Base-by-base conservation (phyloP, 768 basidiomycete species). In the Termitomyces sp. region DNA sequence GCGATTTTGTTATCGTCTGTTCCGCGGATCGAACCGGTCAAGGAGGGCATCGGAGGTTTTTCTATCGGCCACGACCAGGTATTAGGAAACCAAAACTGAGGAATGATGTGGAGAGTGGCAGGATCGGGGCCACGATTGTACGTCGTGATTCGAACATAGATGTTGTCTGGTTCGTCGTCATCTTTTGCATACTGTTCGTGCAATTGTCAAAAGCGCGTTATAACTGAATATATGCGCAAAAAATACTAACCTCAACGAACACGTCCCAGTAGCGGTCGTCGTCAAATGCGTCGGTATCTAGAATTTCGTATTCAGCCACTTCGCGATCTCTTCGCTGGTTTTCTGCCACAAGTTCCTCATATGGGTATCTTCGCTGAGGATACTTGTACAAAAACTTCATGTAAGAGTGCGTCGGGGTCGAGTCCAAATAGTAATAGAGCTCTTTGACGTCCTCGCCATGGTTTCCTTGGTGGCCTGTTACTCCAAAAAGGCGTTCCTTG, bases 341-440 rank as follows among this genome's bases (percentile, higher is more conserved):
- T 76, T 99, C 95, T 46, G 79, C 74, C 13, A 97, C 89, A 54
- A 99, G 85, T 60, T 96, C 85, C 67, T 98, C 95, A 72, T 99
- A 99, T 1, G 97, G 97, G 72, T 83, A 99, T 34, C 81, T 78
- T 65, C 86, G 79, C 71, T 99, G 97, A 13, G 97, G 95, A 65
- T 99, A 99, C 72, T 99, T 99, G 84, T 99, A 99, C 56, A 98
- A 76, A 74, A 93, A 98, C 72, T 99, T 99, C 97, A 99, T 98
- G 82, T 98, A 99, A 6, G 95, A 97, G 68, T 99, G 97, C 2
- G 97, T 98, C 37, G 97, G 97, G 1, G 97, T 98, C 37, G 93
- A 96, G 71, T 98, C 97, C 60, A 99, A 84, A 72, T 99, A 99
- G 71, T 96, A 99, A 73, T 99, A 99, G 30, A 98, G 77, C 69